phyloP scores from a whole-genome alignment of 129 eudicot genomes.

The Flaveria brownii region DNA sequence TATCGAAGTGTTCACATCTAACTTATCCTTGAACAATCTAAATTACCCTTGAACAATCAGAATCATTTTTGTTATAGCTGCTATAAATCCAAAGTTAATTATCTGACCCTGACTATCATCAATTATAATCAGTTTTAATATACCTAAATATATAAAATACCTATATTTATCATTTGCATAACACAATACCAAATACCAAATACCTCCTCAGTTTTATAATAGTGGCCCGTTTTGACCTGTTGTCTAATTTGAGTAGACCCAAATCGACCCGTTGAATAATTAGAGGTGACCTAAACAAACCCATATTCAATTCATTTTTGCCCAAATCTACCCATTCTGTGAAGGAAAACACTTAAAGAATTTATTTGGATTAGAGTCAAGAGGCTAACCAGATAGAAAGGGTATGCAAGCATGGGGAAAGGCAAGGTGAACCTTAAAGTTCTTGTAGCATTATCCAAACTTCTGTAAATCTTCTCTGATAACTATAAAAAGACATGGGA shows the following conservation, averaged over 20 bases:
- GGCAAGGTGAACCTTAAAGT: conserved; percentile 78
- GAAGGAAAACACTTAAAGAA: background rate
- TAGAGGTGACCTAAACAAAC: too few relatives aligned
- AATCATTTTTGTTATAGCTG: background rate
- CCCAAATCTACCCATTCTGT: background rate
- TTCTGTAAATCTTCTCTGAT: conserved; percentile 67
- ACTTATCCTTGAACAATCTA: background rate
- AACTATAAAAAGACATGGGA: conserved; percentile 43
- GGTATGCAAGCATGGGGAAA: conserved; percentile 91
- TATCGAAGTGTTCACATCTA: background rate
- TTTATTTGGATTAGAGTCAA: conserved; percentile 15
- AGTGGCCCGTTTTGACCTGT: too few relatives aligned
- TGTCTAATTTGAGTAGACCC: too few relatives aligned
- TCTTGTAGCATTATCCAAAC: conserved; percentile 50
- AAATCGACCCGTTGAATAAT: too few relatives aligned
- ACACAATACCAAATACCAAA: background rate
- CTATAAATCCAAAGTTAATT: background rate
- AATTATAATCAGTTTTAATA: background rate
- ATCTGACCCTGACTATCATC: background rate
- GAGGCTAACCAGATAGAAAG: conserved; percentile 85
- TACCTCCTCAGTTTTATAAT: background rate
- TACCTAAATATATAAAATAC: background rate
- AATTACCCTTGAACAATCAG: background rate
- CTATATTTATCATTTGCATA: background rate
- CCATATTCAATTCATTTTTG: too few relatives aligned